Conservation (phyloP, 106 monocot species). For the Amphibolis antarctica region DNA sequence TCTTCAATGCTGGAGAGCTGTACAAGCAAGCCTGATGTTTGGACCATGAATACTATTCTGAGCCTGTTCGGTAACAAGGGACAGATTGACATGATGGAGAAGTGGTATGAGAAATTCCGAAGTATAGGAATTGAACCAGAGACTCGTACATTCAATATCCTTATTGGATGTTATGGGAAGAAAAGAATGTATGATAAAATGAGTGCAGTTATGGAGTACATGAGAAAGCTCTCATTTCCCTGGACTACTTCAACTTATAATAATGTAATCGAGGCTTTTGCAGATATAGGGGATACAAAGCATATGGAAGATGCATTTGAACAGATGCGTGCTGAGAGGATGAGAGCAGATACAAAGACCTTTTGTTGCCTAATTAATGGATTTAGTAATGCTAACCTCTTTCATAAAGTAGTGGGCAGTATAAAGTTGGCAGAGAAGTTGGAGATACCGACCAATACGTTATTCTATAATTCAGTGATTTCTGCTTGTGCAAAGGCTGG, state of each 20-base stretch:
- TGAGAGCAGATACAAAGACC: conserved; percentile 81
- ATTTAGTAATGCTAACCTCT: conserved; percentile 61
- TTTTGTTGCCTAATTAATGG: conserved; percentile 80
- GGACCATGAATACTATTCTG: conserved; percentile 89
- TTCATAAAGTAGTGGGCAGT: conserved; percentile 73
- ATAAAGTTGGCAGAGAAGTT: conserved; percentile 74
- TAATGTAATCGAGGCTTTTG: conserved; percentile 82
- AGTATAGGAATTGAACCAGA: conserved; percentile 76
- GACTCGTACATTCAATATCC: conserved; percentile 70
- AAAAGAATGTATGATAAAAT: conserved; percentile 78
- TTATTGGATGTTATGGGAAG: conserved; percentile 82
- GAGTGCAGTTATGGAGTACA: conserved; percentile 84
- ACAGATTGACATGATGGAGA: conserved; percentile 68
- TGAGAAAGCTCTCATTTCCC: conserved; percentile 64
- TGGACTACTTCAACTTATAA: conserved; percentile 96
- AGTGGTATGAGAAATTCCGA: conserved; percentile 90
- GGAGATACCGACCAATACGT: conserved; percentile 38
- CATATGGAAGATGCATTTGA: conserved; percentile 78
- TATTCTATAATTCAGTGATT: conserved; percentile 72
- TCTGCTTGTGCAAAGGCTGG: conserved; percentile 80
- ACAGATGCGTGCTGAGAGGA: conserved; percentile 76
- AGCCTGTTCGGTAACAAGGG: conserved; percentile 59
- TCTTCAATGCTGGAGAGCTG: conserved; percentile 55
- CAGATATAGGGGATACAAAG: conserved; percentile 62
- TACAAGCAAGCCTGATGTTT: conserved; percentile 61